phyloP scores from a whole-genome alignment of 2,329 filamentous ascomycete genomes.

The Diaporthe citrichinensis region DNA sequence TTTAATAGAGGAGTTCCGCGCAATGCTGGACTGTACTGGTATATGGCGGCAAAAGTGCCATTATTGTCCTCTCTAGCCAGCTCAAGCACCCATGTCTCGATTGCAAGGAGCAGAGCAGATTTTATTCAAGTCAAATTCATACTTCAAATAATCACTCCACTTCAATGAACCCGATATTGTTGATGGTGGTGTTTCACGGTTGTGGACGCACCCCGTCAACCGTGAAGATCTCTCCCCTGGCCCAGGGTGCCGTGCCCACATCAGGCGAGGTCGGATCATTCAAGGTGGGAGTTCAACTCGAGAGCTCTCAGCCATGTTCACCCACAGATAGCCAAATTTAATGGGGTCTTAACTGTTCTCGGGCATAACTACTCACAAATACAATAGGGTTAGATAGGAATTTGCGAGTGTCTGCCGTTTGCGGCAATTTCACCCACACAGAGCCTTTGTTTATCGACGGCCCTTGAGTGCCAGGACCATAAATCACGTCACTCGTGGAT shows the following conservation, averaged over 20 bases:
- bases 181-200: background rate
- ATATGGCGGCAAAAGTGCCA: too few species aligned
- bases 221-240: conserved; percentile 10
- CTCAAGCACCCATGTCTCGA: background rate
- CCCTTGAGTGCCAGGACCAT: background rate
- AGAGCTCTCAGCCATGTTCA: background rate
- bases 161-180: background rate
- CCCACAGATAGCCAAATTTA: background rate
- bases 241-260: conserved; percentile 9
- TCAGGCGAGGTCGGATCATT: background rate
- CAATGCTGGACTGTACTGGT: background rate
- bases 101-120: background rate
- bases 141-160: background rate
- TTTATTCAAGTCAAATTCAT: background rate
- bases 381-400: background rate
- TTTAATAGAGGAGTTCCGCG: background rate
- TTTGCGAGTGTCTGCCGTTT: background rate
- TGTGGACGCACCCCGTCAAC: background rate
- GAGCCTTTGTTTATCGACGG: background rate
- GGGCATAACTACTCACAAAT: too few species aligned
- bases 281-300: background rate
- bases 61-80: background rate
- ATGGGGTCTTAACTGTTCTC: background rate
- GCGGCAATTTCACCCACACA: background rate
- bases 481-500: conserved; percentile 7